A percentile compares a stretch with the other conserved stretches of the same genome.
Conservation (phyloP, 108 stramenopile genomes). For the Skeletonema potamos region DNA sequence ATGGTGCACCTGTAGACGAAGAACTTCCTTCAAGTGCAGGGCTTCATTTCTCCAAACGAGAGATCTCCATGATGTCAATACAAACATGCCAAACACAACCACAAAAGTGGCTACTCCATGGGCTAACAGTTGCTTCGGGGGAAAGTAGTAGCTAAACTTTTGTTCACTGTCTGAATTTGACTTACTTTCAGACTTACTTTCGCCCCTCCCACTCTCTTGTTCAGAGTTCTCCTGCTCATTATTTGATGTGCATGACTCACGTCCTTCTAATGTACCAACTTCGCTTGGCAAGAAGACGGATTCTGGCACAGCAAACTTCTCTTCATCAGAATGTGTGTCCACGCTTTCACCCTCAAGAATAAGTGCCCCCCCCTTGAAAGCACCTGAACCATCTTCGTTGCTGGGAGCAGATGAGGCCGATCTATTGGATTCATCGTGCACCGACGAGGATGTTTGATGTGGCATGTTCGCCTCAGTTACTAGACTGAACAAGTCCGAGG, state of each 20-base stretch:
- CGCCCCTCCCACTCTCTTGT: not conserved
- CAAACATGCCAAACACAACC: not conserved
- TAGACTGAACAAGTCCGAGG: not conserved
- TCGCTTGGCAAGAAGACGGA: conserved; percentile 11
- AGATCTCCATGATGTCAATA: not conserved
- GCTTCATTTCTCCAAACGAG: conserved; percentile 1
- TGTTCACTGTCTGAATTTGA: not conserved
- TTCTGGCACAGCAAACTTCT: conserved; percentile 4
- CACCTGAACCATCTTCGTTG: not conserved
- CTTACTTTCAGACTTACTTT: not conserved
- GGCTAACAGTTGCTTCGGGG: not conserved
- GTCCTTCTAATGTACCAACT: not conserved
- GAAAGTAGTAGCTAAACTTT: not conserved
- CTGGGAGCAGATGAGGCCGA: not conserved
- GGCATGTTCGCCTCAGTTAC: not conserved
- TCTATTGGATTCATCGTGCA: not conserved
- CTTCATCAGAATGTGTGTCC: not conserved
- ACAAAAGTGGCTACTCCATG: not conserved
- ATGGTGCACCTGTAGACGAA: not conserved
- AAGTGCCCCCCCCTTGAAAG: not conserved
- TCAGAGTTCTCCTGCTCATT: not conserved
- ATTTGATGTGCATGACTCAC: not conserved
- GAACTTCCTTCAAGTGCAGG: conserved; percentile 2
- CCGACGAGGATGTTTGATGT: not conserved
- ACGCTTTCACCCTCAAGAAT: conserved; percentile 5